Conservation (phyloP, 2,329 filamentous ascomycete genomes). For the Aphanoascus verrucosus region DNA sequence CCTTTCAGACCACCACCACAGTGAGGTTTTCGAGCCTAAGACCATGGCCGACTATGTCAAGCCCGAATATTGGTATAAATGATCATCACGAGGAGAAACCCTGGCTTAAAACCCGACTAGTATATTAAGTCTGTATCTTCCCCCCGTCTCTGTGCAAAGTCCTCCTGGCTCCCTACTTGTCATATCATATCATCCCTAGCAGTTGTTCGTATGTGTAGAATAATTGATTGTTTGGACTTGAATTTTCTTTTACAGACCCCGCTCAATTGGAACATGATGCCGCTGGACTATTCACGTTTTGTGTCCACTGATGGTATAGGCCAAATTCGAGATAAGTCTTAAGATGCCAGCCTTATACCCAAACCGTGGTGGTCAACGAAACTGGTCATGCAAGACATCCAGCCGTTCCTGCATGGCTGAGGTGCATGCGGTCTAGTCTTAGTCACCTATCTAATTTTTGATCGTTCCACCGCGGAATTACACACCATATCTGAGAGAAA, state of each 20-base stretch:
- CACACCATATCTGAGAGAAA: no score
- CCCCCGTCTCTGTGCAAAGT: not conserved
- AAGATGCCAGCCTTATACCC: no score
- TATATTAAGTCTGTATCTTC: constrained; percentile 1
- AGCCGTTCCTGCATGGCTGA: no score
- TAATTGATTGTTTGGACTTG: constrained; percentile 8
- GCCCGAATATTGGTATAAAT: constrained; percentile 77
- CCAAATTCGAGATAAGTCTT: not conserved
- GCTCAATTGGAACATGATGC: not conserved
- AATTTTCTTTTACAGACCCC: not conserved
- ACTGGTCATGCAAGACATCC: no score
- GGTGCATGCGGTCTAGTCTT: no score
- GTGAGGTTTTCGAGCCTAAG: constrained; percentile 70
- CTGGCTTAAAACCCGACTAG: not conserved
- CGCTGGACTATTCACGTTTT: not conserved
- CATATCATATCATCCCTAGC: not conserved
- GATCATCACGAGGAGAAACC: constrained; percentile 19
- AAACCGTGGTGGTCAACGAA: no score
- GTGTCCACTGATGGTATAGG: not conserved
- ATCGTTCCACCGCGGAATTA: no score
- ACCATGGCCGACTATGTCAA: constrained; percentile 93
- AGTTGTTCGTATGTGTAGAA: constrained; percentile 8
- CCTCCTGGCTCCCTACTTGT: not conserved
- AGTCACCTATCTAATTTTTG: no score
- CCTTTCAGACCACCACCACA: constrained; percentile 36